These are phyloP conservation scores for Ogataea sp. DNA, from an alignment of 805 yeast species.

Conservation along the genomic window DNA sequence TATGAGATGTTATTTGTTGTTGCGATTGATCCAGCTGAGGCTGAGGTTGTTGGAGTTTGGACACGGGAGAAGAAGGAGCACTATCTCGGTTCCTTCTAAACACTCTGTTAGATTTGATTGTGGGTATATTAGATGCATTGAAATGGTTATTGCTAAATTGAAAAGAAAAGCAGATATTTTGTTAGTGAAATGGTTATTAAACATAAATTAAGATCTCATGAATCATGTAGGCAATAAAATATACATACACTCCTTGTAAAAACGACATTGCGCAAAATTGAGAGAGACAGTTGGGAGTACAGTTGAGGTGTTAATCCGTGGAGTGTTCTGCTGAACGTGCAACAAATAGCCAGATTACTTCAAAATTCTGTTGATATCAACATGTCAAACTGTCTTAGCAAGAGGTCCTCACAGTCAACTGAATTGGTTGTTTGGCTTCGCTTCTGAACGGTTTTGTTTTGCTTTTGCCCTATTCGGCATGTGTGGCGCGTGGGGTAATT, in stretches of 20 bases:
- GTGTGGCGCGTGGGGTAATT: background rate
- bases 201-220: background rate
- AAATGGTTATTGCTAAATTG: constrained; percentile 14
- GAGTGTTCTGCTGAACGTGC: background rate
- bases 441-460: no score
- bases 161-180: background rate
- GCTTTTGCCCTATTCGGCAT: background rate
- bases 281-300: background rate
- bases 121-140: constrained; percentile 23
- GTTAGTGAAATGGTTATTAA: background rate
- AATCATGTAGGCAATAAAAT: background rate
- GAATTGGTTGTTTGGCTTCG: no score
- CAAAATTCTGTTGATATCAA: no score
- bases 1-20: constrained; percentile 34
- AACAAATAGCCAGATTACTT: no score
- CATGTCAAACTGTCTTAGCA: no score
- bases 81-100: constrained; percentile 23
- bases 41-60: constrained; percentile 9
- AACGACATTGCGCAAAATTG: constrained; percentile 8
- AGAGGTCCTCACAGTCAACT: no score
- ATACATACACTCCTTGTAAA: constrained; percentile 10
- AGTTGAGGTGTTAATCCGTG: background rate
- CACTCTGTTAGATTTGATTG: constrained; percentile 26
- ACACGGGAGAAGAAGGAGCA: constrained; percentile 6
- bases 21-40: constrained; percentile 7